Evolutionary conservation across 2,329 filamentous ascomycete species (phyloP).

Genomic region (Colletotrichum siamense): DNA sequence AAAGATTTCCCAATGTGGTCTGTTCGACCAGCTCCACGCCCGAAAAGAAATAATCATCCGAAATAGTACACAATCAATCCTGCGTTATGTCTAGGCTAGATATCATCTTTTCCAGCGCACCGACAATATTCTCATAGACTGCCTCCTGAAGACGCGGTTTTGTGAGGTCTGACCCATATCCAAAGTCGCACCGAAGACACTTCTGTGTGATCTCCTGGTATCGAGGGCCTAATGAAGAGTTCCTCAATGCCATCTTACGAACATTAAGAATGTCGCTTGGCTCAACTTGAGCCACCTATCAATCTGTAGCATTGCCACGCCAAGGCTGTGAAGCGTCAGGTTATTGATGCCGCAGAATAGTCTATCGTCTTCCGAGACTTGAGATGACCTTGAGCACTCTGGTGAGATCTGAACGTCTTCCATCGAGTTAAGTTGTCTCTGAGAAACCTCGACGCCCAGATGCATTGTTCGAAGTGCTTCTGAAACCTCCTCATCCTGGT

Average conservation of each 20-base stretch:
- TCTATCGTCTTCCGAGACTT: conserved; percentile 11
- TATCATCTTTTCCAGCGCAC: conserved; percentile 19
- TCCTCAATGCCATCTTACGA: conserved; percentile 18
- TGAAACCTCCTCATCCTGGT: background rate
- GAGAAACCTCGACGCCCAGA: background rate
- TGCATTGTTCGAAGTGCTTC: background rate
- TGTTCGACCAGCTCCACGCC: too few species aligned
- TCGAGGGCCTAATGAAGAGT: conserved; percentile 19
- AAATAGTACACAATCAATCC: too few species aligned
- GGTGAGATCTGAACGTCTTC: background rate
- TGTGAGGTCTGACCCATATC: conserved; percentile 7
- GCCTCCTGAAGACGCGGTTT: conserved; percentile 13
- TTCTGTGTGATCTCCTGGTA: conserved; percentile 29
- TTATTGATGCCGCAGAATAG: conserved; percentile 26
- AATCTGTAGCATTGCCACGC: conserved; percentile 32
- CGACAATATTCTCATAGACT: conserved; percentile 6
- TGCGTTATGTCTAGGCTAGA: background rate
- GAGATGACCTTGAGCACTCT: background rate
- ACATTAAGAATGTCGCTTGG: conserved; percentile 26
- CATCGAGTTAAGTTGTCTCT: background rate
- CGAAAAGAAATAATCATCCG: background rate
- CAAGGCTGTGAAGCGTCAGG: conserved; percentile 29
- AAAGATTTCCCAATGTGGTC: too few species aligned
- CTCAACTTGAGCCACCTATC: conserved; percentile 26
- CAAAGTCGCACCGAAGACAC: conserved; percentile 31